phyloP scores from a whole-genome alignment of 495 filamentous ascomycete species.

The Podospora appendiculata region DNA sequence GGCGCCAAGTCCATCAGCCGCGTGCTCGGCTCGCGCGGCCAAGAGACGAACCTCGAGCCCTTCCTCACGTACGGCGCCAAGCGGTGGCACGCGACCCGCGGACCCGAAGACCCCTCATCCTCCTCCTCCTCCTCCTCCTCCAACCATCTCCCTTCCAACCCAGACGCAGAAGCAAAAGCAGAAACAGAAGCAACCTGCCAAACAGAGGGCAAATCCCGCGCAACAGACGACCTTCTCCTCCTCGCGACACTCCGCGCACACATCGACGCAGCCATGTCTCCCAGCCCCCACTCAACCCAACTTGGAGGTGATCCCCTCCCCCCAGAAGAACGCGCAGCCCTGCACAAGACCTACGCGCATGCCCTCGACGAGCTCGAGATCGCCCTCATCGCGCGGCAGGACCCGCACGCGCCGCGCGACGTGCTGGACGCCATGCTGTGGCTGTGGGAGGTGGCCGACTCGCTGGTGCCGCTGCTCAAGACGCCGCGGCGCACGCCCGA shows the following conservation, averaged over 20 bases:
- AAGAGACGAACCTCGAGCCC: slow-evolving; percentile 12
- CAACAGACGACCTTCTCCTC: background rate
- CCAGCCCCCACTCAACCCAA: background rate
- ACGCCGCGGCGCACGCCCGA: slow-evolving; percentile 14
- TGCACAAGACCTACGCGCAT: slow-evolving; percentile 13
- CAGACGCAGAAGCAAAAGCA: no score
- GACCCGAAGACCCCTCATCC: background rate
- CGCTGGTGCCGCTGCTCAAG: slow-evolving; percentile 23
- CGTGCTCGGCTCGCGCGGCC: slow-evolving; percentile 11
- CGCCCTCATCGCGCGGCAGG: slow-evolving; percentile 8
- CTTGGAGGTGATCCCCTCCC: background rate
- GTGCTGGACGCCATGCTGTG: slow-evolving; percentile 31
- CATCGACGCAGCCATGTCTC: background rate
- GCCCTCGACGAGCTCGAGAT: slow-evolving; percentile 26
- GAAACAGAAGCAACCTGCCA: no score
- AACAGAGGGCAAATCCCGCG: background rate
- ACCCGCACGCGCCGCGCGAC: slow-evolving; percentile 11
- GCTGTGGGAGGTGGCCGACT: slow-evolving; percentile 26
- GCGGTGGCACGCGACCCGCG: slow-evolving; percentile 14
- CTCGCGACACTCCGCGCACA: background rate
- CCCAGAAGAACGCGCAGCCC: background rate
- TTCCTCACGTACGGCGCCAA: slow-evolving; percentile 19
- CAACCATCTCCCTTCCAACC: background rate
- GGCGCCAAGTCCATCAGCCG: slow-evolving; percentile 20
- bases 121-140: background rate